Conservation (phyloP, 2,329 filamentous ascomycete genomes). For the Botryotinia calthae region DNA sequence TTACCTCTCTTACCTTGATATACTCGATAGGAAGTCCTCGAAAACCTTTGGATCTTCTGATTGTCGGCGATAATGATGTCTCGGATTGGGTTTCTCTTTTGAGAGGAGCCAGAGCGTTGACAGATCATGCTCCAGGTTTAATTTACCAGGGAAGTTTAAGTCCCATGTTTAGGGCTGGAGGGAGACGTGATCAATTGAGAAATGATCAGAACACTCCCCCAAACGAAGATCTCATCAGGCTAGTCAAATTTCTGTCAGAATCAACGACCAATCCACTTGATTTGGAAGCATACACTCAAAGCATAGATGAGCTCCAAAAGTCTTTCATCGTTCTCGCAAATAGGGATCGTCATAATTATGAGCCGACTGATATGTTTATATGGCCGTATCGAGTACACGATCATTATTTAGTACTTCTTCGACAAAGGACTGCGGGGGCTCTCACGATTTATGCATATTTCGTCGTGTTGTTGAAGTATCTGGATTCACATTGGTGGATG, state of each 20-base stretch:
- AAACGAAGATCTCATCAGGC: slow-evolving; percentile 19
- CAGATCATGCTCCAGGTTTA: slow-evolving; percentile 34
- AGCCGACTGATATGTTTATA: slow-evolving; percentile 43
- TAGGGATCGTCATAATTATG: slow-evolving; percentile 30
- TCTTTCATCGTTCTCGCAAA: slow-evolving; percentile 35
- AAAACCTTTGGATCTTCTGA: slow-evolving; percentile 40
- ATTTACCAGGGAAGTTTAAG: slow-evolving; percentile 30
- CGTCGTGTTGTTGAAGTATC: slow-evolving; percentile 38
- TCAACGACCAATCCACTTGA: slow-evolving; percentile 27
- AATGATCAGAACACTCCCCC: slow-evolving; percentile 23
- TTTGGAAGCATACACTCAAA: slow-evolving; percentile 36
- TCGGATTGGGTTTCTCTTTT: slow-evolving; percentile 43
- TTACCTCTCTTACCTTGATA: slow-evolving; percentile 42
- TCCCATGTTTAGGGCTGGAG: slow-evolving; percentile 21
- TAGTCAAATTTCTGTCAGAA: slow-evolving; percentile 28
- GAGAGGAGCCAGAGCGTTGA: slow-evolving; percentile 40
- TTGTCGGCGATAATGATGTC: slow-evolving; percentile 38
- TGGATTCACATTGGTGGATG: slow-evolving; percentile 42
- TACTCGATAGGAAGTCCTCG: slow-evolving; percentile 41
- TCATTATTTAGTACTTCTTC: slow-evolving; percentile 41
- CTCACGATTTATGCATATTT: slow-evolving; percentile 42
- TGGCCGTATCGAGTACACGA: slow-evolving; percentile 43
- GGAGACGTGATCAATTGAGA: slow-evolving; percentile 26
- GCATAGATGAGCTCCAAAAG: slow-evolving; percentile 40
- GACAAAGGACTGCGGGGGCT: slow-evolving; percentile 38